These are phyloP conservation scores for Arbutus unedo DNA, from an alignment of 148 eudicot species.

Conservation along the genomic window DNA sequence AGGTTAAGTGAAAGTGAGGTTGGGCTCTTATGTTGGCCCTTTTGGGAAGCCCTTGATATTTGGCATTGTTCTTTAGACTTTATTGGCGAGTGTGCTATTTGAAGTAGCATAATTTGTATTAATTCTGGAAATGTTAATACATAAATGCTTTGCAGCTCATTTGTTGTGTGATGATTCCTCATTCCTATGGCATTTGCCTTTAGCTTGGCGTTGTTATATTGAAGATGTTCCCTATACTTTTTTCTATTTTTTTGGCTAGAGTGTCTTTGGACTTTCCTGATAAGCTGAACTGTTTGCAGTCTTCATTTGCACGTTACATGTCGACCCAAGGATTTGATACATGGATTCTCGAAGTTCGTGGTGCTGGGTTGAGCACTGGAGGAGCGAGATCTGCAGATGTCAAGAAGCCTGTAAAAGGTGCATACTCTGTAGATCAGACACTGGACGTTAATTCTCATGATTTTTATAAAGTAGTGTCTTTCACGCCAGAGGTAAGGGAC, in stretches of 20 bases:
- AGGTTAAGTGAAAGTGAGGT: neutral
- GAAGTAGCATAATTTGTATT: neutral
- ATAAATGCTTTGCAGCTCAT: neutral
- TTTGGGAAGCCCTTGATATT: too few relatives aligned
- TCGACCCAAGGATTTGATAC: conserved; percentile 97
- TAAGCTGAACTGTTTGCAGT: conserved; percentile 42
- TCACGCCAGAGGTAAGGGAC: conserved; percentile 32
- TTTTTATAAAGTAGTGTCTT: conserved; percentile 29
- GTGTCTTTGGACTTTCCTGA: neutral
- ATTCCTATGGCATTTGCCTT: neutral
- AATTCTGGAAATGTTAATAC: neutral
- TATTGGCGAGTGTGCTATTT: neutral
- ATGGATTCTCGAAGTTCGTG: conserved; percentile 96
- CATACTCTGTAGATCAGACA: conserved; percentile 22
- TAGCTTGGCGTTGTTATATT: neutral
- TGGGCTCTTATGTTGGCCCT: neutral
- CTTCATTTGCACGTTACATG: conserved; percentile 97
- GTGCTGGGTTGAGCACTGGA: conserved; percentile 78
- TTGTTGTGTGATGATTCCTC: neutral
- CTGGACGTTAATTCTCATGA: conserved; percentile 20
- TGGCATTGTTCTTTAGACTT: neutral
- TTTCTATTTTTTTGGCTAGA: neutral
- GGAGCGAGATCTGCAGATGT: conserved; percentile 36
- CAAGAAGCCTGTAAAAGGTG: conserved; percentile 44
- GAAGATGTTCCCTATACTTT: neutral